Percentiles rank a stretch among this genome's conserved stretches.
These are phyloP conservation scores for Russula foetens DNA, from an alignment of 768 basidiomycete genomes.

Conservation along the genomic window DNA sequence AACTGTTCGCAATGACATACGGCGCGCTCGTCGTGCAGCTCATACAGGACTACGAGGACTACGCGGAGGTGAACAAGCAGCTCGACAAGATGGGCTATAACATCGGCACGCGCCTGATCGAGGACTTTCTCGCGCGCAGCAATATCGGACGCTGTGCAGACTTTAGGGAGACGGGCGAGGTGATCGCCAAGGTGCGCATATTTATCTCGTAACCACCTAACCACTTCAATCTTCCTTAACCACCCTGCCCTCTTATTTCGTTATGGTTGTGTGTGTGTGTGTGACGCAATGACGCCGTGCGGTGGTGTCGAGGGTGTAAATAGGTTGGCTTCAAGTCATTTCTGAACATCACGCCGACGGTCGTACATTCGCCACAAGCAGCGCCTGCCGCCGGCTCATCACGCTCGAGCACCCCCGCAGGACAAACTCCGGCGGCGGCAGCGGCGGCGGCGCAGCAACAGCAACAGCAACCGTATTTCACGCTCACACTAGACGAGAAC, in stretches of 20 bases:
- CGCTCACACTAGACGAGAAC: constrained; percentile 88
- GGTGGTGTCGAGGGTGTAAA: constrained; percentile 26
- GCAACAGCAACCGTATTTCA: constrained; percentile 52
- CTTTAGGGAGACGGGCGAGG: constrained; percentile 92
- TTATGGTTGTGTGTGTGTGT: too few relatives aligned
- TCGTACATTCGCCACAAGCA: constrained; percentile 56
- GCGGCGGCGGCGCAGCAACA: constrained; percentile 18
- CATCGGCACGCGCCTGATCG: constrained; percentile 92
- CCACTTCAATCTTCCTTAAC: too few relatives aligned
- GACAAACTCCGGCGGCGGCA: constrained; percentile 27
- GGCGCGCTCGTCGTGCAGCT: constrained; percentile 97
- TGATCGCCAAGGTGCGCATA: constrained; percentile 83
- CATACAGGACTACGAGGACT: constrained; percentile 99
- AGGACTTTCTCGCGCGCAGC: constrained; percentile 94
- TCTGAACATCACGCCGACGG: constrained; percentile 80
- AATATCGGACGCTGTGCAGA: constrained; percentile 87
- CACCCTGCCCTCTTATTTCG: too few relatives aligned
- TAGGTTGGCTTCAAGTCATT: constrained; percentile 99
- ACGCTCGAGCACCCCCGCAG: constrained; percentile 24
- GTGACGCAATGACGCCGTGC: too few relatives aligned
- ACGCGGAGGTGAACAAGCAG: constrained; percentile 89
- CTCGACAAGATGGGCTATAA: constrained; percentile 99
- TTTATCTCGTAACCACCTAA: too few relatives aligned
- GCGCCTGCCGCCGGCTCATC: constrained; percentile 36
- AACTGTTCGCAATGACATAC: constrained; percentile 94